Conservation (phyloP, 768 basidiomycete species). For the Lactarius sp. region DNA sequence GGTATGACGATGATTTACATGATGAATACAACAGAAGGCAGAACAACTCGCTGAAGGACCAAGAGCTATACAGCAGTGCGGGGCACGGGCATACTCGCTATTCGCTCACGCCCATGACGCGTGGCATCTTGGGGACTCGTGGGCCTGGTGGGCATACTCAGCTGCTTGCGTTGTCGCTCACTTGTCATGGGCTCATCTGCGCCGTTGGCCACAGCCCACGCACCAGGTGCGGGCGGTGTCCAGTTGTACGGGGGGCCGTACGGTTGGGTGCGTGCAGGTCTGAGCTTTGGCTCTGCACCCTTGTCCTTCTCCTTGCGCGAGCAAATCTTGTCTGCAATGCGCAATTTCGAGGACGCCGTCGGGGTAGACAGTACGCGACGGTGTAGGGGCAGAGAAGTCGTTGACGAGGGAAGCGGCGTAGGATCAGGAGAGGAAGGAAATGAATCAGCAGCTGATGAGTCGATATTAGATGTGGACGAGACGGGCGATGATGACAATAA, state of each 20-base stretch:
- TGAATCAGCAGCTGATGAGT: background rate
- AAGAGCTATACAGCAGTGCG: background rate
- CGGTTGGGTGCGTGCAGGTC: slow-evolving; percentile 24
- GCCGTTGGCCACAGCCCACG: slow-evolving; percentile 19
- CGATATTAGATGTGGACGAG: background rate
- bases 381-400: background rate
- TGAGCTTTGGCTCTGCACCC: background rate
- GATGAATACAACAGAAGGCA: background rate
- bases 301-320: slow-evolving; percentile 16
- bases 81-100: background rate
- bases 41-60: background rate
- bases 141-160: background rate
- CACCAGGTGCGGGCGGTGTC: slow-evolving; percentile 21
- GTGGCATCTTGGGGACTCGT: background rate
- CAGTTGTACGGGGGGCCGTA: slow-evolving; percentile 26
- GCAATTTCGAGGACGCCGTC: slow-evolving; percentile 1
- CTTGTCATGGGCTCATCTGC: background rate
- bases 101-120: background rate
- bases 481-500: background rate
- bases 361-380: slow-evolving; percentile 13
- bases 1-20: background rate
- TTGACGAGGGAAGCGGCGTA: background rate
- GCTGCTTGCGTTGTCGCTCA: slow-evolving; percentile 4
- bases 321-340: slow-evolving; percentile 14
- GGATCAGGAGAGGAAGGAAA: background rate